Evolutionary conservation across 305 asterid species (phyloP).

Genomic region (Fraxinus platypoda): DNA sequence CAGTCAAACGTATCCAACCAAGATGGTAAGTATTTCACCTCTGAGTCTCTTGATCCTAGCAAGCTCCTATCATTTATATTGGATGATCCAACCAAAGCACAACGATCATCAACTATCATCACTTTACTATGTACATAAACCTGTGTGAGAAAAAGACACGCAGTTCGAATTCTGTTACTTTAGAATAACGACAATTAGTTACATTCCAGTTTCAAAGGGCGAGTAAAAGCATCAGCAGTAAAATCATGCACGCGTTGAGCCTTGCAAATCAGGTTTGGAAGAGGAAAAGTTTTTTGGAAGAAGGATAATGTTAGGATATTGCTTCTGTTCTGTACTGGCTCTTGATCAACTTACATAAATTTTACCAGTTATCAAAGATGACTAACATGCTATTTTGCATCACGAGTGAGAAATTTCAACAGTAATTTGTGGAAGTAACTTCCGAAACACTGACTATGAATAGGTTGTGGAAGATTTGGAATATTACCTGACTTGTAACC

Average conservation of each 20-base stretch:
- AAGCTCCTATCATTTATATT: conserved; percentile 95
- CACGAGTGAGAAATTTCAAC: not conserved
- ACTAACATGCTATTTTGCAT: not conserved
- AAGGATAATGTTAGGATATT: not conserved
- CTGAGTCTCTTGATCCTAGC: conserved; percentile 95
- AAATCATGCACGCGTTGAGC: not conserved
- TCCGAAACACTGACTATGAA: not conserved
- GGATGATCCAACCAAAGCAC: conserved; percentile 81
- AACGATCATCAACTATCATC: conserved; percentile 85
- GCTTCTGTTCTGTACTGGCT: not conserved
- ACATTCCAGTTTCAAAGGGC: not conserved
- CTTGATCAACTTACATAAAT: not conserved
- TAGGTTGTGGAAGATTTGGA: conserved; percentile 1
- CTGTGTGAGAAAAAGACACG: conserved; percentile 35
- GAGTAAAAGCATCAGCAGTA: not conserved
- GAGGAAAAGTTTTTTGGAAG: not conserved
- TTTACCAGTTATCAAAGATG: not conserved
- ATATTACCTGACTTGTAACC: conserved; percentile 79
- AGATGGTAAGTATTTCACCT: conserved; percentile 44
- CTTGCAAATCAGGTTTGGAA: not conserved
- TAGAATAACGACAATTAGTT: not conserved
- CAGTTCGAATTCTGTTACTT: conserved; percentile 2
- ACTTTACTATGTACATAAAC: conserved; percentile 95
- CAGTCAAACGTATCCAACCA: conserved; percentile 4
- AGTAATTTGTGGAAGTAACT: not conserved